These are phyloP conservation scores for Hanseniaspora gamundiae DNA, from an alignment of 1,139 yeast species.

Conservation along the genomic window DNA sequence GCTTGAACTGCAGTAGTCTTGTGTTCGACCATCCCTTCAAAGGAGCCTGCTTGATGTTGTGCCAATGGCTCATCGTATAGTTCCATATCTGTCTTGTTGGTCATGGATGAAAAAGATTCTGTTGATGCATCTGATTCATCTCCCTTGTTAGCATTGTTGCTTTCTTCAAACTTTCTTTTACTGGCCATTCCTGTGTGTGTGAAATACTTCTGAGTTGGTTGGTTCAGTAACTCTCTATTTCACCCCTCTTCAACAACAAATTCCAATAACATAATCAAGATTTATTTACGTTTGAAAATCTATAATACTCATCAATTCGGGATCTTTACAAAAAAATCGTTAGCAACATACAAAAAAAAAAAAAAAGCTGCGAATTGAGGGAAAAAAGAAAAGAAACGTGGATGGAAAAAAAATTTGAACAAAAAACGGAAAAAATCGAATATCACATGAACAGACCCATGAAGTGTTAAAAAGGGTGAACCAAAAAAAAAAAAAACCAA, in stretches of 20 bases:
- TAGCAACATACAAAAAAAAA: too few species aligned
- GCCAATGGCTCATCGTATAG: slow-evolving; percentile 19
- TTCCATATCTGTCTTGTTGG: slow-evolving; percentile 6
- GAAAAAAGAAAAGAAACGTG: too few species aligned
- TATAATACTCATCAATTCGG: too few species aligned
- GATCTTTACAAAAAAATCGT: too few species aligned
- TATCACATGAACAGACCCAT: too few species aligned
- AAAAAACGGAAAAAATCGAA: too few species aligned
- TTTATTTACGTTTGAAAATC: too few species aligned
- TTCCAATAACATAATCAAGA: too few species aligned
- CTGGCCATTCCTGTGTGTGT: slow-evolving; percentile 1
- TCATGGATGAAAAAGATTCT: slow-evolving; percentile 7
- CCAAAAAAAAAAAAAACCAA: too few species aligned
- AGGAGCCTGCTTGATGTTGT: slow-evolving; percentile 41
- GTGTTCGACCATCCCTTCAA: slow-evolving; percentile 43
- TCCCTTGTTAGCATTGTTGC: background rate
- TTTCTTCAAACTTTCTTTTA: slow-evolving; percentile 6
- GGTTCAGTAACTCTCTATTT: background rate
- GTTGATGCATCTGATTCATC: slow-evolving; percentile 3
- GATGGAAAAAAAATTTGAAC: too few species aligned
- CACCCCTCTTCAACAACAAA: background rate
- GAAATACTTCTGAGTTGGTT: background rate
- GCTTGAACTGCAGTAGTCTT: slow-evolving; percentile 70
- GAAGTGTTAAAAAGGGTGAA: too few species aligned
- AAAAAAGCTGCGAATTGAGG: too few species aligned